These are phyloP conservation scores for Colletotrichum simmondsii DNA, from an alignment of 2,329 filamentous ascomycete genomes.

Conservation along the genomic window DNA sequence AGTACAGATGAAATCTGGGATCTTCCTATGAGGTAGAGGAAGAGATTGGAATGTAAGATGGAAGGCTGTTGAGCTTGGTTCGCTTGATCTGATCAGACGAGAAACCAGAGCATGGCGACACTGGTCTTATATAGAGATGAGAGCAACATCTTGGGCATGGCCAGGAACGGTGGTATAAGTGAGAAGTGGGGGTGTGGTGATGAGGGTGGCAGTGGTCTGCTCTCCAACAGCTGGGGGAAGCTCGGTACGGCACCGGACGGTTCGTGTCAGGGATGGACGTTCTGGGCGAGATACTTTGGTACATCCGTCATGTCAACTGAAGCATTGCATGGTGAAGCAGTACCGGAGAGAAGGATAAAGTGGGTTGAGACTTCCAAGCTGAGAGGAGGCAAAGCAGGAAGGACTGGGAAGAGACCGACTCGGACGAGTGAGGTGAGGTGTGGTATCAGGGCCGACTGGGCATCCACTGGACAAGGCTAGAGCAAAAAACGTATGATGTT, in stretches of 20 bases:
- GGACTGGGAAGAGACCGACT: not conserved
- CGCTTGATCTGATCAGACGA: constrained; percentile 22
- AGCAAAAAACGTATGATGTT: constrained; percentile 35
- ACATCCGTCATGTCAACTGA: constrained; percentile 4
- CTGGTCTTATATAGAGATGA: constrained; percentile 28
- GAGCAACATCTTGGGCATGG: constrained; percentile 13
- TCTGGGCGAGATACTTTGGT: constrained; percentile 9
- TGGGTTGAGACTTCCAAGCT: not conserved
- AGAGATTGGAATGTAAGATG: constrained; percentile 7
- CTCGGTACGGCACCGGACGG: constrained; percentile 4
- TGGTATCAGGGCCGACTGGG: constrained; percentile 30
- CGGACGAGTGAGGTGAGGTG: constrained; percentile 18
- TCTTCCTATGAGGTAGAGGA: constrained; percentile 7
- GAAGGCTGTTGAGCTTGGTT: constrained; percentile 26
- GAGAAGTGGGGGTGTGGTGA: constrained; percentile 1
- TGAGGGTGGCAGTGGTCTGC: not conserved
- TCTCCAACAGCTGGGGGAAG: not conserved
- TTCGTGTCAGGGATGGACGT: constrained; percentile 23
- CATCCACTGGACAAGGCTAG: constrained; percentile 27
- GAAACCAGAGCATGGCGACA: not conserved
- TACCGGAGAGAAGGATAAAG: not conserved
- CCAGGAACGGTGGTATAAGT: constrained; percentile 21
- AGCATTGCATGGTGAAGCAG: not conserved
- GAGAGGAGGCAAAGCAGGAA: not conserved
- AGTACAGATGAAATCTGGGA: constrained; percentile 2